A percentile compares a stretch with the other conserved stretches of the same genome.
These are phyloP conservation scores for Penstemon davidsonii DNA, from an alignment of 257 asterid genomes.

Conservation along the genomic window DNA sequence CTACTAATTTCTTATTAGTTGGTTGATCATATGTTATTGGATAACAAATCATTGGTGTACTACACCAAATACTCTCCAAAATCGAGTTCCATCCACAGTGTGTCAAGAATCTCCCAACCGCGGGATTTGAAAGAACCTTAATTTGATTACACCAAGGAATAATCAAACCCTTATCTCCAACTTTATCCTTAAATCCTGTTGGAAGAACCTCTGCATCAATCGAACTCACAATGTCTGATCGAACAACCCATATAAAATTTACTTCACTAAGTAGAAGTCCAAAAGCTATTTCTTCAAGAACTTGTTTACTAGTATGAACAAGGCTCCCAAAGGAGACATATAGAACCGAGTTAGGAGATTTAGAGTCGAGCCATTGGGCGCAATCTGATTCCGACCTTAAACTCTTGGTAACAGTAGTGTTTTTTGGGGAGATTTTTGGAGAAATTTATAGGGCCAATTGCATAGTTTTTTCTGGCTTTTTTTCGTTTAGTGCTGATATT, in stretches of 20 bases:
- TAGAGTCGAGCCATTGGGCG: constrained; percentile 48
- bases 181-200: constrained; percentile 20
- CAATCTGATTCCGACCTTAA: constrained; percentile 47
- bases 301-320: constrained; percentile 28
- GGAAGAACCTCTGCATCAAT: constrained; percentile 24
- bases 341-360: constrained; percentile 50
- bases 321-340: constrained; percentile 65
- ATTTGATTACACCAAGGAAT: constrained; percentile 48
- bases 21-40: constrained; percentile 41
- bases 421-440: background rate
- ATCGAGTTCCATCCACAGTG: constrained; percentile 64
- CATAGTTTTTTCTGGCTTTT: constrained; percentile 41
- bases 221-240: constrained; percentile 38
- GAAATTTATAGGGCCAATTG: constrained; percentile 57
- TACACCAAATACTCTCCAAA: constrained; percentile 49
- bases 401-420: constrained; percentile 28
- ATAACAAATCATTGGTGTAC: constrained; percentile 51
- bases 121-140: constrained; percentile 32
- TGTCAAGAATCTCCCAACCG: constrained; percentile 46
- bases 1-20: constrained; percentile 43
- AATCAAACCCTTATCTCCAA: constrained; percentile 38
- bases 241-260: constrained; percentile 62
- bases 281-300: constrained; percentile 42
- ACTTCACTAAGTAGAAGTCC: constrained; percentile 52
- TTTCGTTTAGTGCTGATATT: constrained; percentile 36